A percentile compares a stretch with the other conserved stretches of the same genome.
Conservation (phyloP, 768 basidiomycete species). For the Amanita phalloides region DNA sequence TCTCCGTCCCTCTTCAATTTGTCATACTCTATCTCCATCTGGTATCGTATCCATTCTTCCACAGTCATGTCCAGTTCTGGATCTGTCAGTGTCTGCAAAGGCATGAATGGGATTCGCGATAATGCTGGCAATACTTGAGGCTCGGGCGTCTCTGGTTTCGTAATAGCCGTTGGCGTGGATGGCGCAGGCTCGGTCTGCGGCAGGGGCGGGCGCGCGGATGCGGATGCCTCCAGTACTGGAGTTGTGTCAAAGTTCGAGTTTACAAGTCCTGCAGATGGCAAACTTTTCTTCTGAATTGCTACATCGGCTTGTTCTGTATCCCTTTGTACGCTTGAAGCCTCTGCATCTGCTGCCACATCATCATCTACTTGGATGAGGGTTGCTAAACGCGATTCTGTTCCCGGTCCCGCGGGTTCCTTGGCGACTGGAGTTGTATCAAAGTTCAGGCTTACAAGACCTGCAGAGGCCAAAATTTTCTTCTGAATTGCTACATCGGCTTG, state of each 20-base stretch:
- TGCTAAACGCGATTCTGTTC: no score
- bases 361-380: no score
- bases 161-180: background rate
- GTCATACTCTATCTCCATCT: slow-evolving; percentile 60
- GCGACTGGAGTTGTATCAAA: background rate
- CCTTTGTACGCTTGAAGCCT: background rate
- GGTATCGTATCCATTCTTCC: slow-evolving; percentile 74
- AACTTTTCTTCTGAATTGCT: background rate
- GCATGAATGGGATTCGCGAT: slow-evolving; percentile 34
- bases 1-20: slow-evolving; percentile 37
- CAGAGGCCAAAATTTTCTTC: background rate
- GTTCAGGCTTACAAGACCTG: background rate
- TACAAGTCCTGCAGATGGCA: background rate
- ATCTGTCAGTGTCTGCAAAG: slow-evolving; percentile 38
- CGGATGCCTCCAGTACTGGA: background rate
- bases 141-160: background rate
- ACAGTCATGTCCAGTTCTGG: slow-evolving; percentile 71
- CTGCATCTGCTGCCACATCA: no score
- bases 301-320: background rate
- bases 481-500: background rate
- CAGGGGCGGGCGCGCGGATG: background rate
- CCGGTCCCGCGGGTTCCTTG: background rate
- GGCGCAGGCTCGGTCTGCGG: background rate
- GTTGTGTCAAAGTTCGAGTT: background rate
- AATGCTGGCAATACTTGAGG: slow-evolving; percentile 26